A percentile compares a stretch with the other conserved stretches of the same genome.
These are phyloP conservation scores for Candida ipomoeae DNA, from an alignment of 805 yeast genomes.

Conservation along the genomic window DNA sequence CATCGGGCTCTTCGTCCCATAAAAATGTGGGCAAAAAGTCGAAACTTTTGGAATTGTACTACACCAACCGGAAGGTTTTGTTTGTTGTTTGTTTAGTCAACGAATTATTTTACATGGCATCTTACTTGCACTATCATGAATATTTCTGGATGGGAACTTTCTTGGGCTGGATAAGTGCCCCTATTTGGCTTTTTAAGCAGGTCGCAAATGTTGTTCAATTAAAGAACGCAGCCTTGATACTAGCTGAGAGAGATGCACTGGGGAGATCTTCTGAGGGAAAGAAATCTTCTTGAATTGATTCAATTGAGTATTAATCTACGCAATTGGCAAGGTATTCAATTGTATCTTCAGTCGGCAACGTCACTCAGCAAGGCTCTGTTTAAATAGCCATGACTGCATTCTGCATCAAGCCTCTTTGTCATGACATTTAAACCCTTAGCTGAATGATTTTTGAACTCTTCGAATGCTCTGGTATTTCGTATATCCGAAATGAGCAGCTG, in stretches of 20 bases:
- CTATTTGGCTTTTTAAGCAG: slow-evolving; percentile 90
- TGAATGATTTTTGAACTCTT: slow-evolving; percentile 12
- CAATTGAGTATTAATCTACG: not conserved
- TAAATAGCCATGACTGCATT: slow-evolving; percentile 10
- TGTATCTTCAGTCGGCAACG: not conserved
- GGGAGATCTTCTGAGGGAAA: slow-evolving; percentile 30
- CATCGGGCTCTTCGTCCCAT: slow-evolving; percentile 76
- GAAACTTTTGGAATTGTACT: slow-evolving; percentile 75
- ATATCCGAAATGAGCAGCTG: slow-evolving; percentile 5
- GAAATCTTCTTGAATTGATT: not conserved
- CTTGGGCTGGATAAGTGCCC: slow-evolving; percentile 59
- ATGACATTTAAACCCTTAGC: slow-evolving; percentile 12
- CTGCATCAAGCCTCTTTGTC: slow-evolving; percentile 10
- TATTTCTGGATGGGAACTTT: slow-evolving; percentile 58
- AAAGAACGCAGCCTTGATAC: slow-evolving; percentile 73
- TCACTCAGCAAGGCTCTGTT: not conserved
- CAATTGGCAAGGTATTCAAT: not conserved
- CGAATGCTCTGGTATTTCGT: slow-evolving; percentile 9
- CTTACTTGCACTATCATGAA: slow-evolving; percentile 72
- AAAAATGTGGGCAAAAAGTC: slow-evolving; percentile 74
- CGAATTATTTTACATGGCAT: slow-evolving; percentile 87
- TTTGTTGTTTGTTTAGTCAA: slow-evolving; percentile 90
- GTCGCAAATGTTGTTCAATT: slow-evolving; percentile 84
- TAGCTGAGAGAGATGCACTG: slow-evolving; percentile 74
- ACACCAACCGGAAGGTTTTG: slow-evolving; percentile 77